Evolutionary conservation across 2,329 filamentous ascomycete genomes (phyloP).

Genomic region (Aspergillus udagawae): DNA sequence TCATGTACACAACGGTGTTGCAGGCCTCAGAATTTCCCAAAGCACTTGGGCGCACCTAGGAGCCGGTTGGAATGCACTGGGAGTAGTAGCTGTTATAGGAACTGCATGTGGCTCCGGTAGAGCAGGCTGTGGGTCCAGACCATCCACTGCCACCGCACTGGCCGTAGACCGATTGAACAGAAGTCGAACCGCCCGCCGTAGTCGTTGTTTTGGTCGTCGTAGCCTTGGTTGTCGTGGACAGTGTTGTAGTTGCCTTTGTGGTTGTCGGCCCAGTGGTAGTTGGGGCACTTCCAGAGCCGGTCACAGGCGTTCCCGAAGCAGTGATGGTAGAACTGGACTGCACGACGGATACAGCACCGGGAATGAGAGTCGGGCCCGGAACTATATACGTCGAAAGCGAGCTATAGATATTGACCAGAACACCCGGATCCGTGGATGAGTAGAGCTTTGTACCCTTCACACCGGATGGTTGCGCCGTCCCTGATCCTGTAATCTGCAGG

Average conservation of each 20-base stretch:
- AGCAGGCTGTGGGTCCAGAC: background rate
- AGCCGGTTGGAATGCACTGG: background rate
- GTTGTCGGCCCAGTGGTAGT: background rate
- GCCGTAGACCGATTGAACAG: background rate
- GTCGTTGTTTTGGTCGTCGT: background rate
- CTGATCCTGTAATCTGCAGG: slow-evolving; percentile 52
- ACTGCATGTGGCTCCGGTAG: background rate
- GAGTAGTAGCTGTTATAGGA: background rate
- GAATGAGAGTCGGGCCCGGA: slow-evolving; percentile 14
- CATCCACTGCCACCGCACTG: slow-evolving; percentile 1
- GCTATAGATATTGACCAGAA: slow-evolving; percentile 54
- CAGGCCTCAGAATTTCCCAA: too few relatives aligned
- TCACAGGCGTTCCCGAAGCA: slow-evolving; percentile 1
- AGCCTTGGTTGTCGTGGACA: background rate
- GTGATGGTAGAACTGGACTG: slow-evolving; percentile 15
- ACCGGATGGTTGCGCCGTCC: slow-evolving; percentile 43
- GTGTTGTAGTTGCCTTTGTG: background rate
- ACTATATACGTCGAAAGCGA: slow-evolving; percentile 12
- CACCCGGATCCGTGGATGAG: slow-evolving; percentile 52
- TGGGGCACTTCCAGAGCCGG: background rate
- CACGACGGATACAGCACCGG: slow-evolving; percentile 8
- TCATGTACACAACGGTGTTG: too few relatives aligned
- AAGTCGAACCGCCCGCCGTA: background rate
- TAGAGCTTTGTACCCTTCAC: slow-evolving; percentile 51
- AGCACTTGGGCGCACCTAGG: background rate